These are phyloP conservation scores for Hygrocybe punicea DNA, from an alignment of 768 basidiomycete genomes.

Conservation along the genomic window DNA sequence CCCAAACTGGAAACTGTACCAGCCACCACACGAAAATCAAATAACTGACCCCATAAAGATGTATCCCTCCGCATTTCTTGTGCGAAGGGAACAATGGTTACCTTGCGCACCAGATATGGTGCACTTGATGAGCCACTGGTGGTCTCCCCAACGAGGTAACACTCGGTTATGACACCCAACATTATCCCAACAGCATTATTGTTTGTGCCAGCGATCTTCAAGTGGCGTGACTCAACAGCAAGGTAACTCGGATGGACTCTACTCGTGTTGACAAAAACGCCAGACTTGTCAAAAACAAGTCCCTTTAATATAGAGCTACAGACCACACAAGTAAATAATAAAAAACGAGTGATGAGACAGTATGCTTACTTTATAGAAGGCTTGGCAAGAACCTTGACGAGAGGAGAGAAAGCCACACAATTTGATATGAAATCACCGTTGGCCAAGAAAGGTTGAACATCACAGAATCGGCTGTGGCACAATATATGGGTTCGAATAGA, in stretches of 20 bases:
- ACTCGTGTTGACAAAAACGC: conserved; percentile 1
- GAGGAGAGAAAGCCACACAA: not conserved
- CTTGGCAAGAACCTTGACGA: not conserved
- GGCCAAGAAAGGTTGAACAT: not conserved
- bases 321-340: not conserved
- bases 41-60: conserved; percentile 3
- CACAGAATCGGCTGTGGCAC: not conserved
- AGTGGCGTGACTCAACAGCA: not conserved
- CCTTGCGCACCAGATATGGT: not conserved
- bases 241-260: conserved; percentile 1
- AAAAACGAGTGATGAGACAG: not conserved
- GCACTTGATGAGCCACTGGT: not conserved
- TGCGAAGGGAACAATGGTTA: conserved; percentile 2
- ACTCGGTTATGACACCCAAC: conserved; percentile 9
- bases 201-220: not conserved
- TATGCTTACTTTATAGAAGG: not conserved
- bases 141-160: not conserved
- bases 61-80: conserved; percentile 8
- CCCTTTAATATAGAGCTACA: not conserved
- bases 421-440: not conserved
- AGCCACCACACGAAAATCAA: not conserved
- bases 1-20: not conserved
- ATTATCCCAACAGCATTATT: conserved; percentile 1
- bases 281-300: not conserved
- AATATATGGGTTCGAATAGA: too few relatives aligned